Conservation (phyloP, 495 filamentous ascomycete genomes). For the Cryomyces antarcticus region DNA sequence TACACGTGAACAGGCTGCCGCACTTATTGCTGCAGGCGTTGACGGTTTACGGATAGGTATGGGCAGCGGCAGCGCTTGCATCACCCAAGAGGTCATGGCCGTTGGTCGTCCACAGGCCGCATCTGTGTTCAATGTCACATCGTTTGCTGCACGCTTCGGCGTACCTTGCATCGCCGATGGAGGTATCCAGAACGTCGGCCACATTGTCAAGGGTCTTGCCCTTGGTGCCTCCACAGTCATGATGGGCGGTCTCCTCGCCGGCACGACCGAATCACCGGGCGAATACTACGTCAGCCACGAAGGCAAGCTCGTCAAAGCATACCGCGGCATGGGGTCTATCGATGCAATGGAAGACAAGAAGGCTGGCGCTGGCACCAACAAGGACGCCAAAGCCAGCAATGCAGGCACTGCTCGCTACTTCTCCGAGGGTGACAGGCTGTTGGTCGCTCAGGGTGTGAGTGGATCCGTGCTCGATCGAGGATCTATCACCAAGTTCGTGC, state of each 20-base stretch:
- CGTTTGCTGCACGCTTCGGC: slow-evolving; percentile 80
- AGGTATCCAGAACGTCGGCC: slow-evolving; percentile 93
- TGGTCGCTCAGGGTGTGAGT: slow-evolving; percentile 93
- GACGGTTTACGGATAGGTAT: slow-evolving; percentile 97
- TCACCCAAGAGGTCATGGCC: slow-evolving; percentile 99
- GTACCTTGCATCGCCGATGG: slow-evolving; percentile 97
- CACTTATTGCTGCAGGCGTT: slow-evolving; percentile 79
- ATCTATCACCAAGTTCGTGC: slow-evolving; percentile 82
- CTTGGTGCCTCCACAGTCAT: slow-evolving; percentile 91
- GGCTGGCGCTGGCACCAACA: slow-evolving; percentile 35
- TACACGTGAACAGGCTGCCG: slow-evolving; percentile 81
- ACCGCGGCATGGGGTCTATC: slow-evolving; percentile 95
- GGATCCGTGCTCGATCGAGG: slow-evolving; percentile 50
- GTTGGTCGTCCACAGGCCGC: slow-evolving; percentile 89
- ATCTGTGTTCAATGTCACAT: slow-evolving; percentile 69
- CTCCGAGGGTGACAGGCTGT: slow-evolving; percentile 80
- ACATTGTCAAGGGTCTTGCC: slow-evolving; percentile 95
- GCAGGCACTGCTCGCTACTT: slow-evolving; percentile 97
- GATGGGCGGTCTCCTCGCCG: slow-evolving; percentile 96
- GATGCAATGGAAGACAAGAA: slow-evolving; percentile 99
- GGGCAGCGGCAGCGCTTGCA: slow-evolving; percentile 94
- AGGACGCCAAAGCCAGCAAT: slow-evolving; percentile 70
- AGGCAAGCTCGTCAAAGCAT: slow-evolving; percentile 95
- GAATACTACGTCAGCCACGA: slow-evolving; percentile 90
- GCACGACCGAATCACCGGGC: slow-evolving; percentile 92